These are phyloP conservation scores for Quercus wislizeni DNA, from an alignment of 306 rosid genomes.

Conservation along the genomic window DNA sequence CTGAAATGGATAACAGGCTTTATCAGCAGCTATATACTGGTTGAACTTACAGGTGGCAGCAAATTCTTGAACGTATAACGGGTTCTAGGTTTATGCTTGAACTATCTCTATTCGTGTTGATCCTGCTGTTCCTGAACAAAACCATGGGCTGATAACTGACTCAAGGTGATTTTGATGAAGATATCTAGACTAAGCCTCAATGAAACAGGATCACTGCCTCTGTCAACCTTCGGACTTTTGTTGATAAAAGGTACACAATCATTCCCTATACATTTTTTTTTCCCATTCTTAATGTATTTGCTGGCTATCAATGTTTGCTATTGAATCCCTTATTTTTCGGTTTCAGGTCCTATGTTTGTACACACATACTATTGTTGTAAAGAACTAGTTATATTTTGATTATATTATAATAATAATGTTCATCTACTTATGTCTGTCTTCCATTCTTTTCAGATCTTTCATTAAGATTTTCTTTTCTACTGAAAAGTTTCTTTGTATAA, in stretches of 20 bases:
- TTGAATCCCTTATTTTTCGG: not conserved
- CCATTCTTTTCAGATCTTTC: not conserved
- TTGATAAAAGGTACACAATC: not conserved
- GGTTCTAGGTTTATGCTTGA: slow-evolving; percentile 39
- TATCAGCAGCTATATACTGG: slow-evolving; percentile 98
- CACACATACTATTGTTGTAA: not conserved
- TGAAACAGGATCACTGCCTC: not conserved
- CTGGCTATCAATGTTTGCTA: no score
- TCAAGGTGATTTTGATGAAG: slow-evolving; percentile 13
- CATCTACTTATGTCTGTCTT: not conserved
- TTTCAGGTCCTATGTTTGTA: not conserved
- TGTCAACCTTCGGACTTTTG: not conserved
- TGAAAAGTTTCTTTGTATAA: not conserved
- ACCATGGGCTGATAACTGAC: slow-evolving; percentile 30
- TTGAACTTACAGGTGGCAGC: slow-evolving; percentile 69
- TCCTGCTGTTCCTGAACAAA: slow-evolving; percentile 41
- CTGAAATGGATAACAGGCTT: slow-evolving; percentile 95
- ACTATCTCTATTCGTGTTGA: slow-evolving; percentile 35
- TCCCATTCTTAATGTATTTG: not conserved
- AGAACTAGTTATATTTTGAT: not conserved
- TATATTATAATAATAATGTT: not conserved
- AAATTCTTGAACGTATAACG: slow-evolving; percentile 20
- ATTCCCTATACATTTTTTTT: not conserved
- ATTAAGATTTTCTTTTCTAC: not conserved
- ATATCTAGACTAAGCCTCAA: not conserved